Percentiles rank a stretch among this genome's conserved stretches.
Evolutionary conservation across 257 asterid species (phyloP).

Genomic region (Fraxinus cuspidata): DNA sequence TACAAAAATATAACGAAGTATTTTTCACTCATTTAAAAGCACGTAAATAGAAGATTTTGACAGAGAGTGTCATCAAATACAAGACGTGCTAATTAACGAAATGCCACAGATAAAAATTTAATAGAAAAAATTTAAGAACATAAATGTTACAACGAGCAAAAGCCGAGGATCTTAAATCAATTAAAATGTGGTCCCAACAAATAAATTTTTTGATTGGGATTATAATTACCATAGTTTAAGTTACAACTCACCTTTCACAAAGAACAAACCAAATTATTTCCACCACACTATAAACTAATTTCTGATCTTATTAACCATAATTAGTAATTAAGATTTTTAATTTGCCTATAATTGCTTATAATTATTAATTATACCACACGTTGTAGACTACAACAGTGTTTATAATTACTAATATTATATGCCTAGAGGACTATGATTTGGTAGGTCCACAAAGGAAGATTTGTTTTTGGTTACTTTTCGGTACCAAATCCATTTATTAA

Average conservation of each 20-base stretch:
- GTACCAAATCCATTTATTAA: background rate
- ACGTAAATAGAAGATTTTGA: too few species aligned
- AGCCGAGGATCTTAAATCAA: too few species aligned
- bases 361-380: background rate
- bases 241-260: background rate
- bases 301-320: background rate
- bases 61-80: too few species aligned
- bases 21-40: too few species aligned
- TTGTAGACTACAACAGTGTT: background rate
- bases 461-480: slow-evolving; percentile 23
- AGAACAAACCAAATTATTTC: background rate
- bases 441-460: slow-evolving; percentile 34
- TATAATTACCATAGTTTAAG: too few species aligned
- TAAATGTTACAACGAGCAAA: too few species aligned
- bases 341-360: background rate
- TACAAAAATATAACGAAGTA: too few species aligned
- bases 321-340: background rate
- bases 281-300: background rate
- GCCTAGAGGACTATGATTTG: slow-evolving; percentile 22
- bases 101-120: too few species aligned
- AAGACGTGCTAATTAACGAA: too few species aligned
- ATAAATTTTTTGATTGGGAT: too few species aligned
- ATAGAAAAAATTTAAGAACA: too few species aligned
- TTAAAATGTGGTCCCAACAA: too few species aligned
- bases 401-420: background rate